Conservation (phyloP, 1,284 basidiomycete species). For the Omphalotus olearius region DNA sequence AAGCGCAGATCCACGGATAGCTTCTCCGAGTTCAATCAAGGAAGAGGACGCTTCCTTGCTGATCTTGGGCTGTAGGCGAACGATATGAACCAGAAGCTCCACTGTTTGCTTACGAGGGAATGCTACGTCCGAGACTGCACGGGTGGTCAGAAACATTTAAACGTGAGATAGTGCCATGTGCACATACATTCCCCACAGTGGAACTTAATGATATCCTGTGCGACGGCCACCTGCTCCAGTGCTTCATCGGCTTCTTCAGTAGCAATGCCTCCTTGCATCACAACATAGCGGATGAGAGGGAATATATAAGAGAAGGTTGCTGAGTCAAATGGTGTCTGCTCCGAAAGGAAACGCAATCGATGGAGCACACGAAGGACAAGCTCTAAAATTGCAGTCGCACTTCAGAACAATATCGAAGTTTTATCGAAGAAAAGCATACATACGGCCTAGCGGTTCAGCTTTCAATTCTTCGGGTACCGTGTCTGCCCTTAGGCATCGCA, state of each 20-base stretch:
- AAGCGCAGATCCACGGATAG: slow-evolving; percentile 68
- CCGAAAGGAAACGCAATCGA: slow-evolving; percentile 78
- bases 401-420: slow-evolving; percentile 1
- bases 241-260: slow-evolving; percentile 75
- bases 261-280: slow-evolving; percentile 66
- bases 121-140: slow-evolving; percentile 56
- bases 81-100: slow-evolving; percentile 69
- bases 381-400: slow-evolving; percentile 33
- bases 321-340: slow-evolving; percentile 80
- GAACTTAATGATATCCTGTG: slow-evolving; percentile 83
- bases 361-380: slow-evolving; percentile 86
- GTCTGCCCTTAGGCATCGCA: slow-evolving; percentile 65
- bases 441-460: slow-evolving; percentile 69
- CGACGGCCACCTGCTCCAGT: slow-evolving; percentile 85
- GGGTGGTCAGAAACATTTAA: slow-evolving; percentile 3
- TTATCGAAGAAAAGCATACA: slow-evolving; percentile 20
- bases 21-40: slow-evolving; percentile 81
- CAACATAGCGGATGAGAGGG: slow-evolving; percentile 73
- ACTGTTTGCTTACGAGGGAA: slow-evolving; percentile 78
- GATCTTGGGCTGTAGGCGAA: slow-evolving; percentile 77
- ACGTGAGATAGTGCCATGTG: neutral
- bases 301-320: slow-evolving; percentile 83
- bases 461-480: slow-evolving; percentile 72
- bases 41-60: slow-evolving; percentile 85
- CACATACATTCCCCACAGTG: slow-evolving; percentile 81